Evolutionary conservation across 2,329 filamentous ascomycete genomes (phyloP).

Genomic region (Periconia digitata): DNA sequence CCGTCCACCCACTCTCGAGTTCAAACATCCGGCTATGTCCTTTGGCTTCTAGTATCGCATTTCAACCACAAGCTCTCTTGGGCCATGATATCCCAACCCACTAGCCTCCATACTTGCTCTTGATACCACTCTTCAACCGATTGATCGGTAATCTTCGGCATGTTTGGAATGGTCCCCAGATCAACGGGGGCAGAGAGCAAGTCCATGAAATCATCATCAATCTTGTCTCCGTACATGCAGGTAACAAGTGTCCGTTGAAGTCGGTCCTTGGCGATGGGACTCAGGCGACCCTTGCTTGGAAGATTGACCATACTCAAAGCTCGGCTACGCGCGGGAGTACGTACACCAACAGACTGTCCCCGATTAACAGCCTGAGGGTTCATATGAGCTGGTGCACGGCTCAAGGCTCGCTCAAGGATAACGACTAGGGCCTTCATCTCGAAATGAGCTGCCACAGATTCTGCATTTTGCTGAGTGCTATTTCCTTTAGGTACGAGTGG

Average conservation of each 20-base stretch:
- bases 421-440: constrained; percentile 47
- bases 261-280: constrained; percentile 43
- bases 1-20: background rate
- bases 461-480: constrained; percentile 16
- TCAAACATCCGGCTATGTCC: background rate
- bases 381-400: constrained; percentile 41
- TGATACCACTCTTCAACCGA: constrained; percentile 57
- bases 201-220: constrained; percentile 44
- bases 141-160: constrained; percentile 42
- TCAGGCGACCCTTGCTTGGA: constrained; percentile 34
- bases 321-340: constrained; percentile 9
- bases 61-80: constrained; percentile 18
- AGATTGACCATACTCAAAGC: constrained; percentile 27
- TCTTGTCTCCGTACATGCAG: constrained; percentile 45
- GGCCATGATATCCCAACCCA: constrained; percentile 59
- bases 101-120: constrained; percentile 57
- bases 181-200: constrained; percentile 44
- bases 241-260: constrained; percentile 50
- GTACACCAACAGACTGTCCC: constrained; percentile 7
- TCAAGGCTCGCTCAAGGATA: constrained; percentile 45
- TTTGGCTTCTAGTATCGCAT: background rate
- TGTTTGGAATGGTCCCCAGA: constrained; percentile 23
- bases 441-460: constrained; percentile 26
- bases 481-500: constrained; percentile 7
- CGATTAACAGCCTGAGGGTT: constrained; percentile 23